Base-by-base conservation (phyloP, 345 rosid genomes). In the Jatropha curcas region DNA sequence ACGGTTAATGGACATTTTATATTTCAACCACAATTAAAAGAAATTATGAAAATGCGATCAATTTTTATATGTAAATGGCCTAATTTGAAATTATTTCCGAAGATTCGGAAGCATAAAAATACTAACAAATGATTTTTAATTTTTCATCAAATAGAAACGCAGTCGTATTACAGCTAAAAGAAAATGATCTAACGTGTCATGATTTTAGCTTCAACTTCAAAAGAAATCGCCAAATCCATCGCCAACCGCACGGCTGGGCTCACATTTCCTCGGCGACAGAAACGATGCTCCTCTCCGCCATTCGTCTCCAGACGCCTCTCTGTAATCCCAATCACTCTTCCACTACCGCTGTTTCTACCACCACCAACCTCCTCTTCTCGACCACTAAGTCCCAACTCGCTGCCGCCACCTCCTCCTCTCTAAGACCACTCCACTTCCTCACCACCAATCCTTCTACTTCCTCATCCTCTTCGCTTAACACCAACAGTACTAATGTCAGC, bases 241-340 rank as follows among this genome's bases (percentile, higher is more conserved):
- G 17, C 31, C 7, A 46, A 19, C 7, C 25, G 2, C 35, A 33
- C 3, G 25, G 34, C 24, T 30, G 58, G 2, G 7, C 58, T 50
- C 53, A 5, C 5, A 0, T 48, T 48, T 48, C n/a, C 19, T 10
- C 58, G 4, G 3, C 68, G 43, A 5, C 68, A 45, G 20, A 77
- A 61, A 72, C 79, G 59, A 88, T 86, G 90, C 76, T 89, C 79
- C 88, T 88, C 86, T 84, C 90, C 67, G 79, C 85, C 68, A 61
- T 80, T 69, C 60, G 82, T 69, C 84, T 73, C 68, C 85, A 79
- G 59, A 56, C 73, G 24, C 87, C 52, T 64, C 66, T 78, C 74
- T 33, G 63, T 7, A 20, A 13, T 27, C 57, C 27, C 25, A 52
- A 52, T 24, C 72, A 55, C 56, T 11, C 20, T 68, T 55, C 76